phyloP scores from a whole-genome alignment of 2,329 filamentous ascomycete species.

The Cladophialophora immunda region DNA sequence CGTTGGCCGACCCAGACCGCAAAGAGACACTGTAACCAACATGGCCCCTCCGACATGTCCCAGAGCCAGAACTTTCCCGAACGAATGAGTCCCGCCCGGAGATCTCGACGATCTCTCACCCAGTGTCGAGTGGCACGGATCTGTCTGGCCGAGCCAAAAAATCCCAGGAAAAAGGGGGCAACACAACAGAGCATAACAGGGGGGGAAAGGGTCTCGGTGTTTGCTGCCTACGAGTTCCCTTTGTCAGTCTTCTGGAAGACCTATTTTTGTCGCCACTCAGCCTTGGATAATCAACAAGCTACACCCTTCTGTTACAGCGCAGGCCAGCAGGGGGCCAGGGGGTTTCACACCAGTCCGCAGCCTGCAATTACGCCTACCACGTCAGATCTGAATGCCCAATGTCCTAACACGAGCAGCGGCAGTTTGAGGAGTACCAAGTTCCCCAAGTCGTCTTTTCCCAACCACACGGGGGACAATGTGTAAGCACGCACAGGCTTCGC shows the following conservation, averaged over 20 bases:
- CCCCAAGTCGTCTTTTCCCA: constrained; percentile 1
- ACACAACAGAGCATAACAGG: neutral
- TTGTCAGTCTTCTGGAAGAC: constrained; percentile 19
- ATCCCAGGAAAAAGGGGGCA: constrained; percentile 1
- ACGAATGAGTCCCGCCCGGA: neutral
- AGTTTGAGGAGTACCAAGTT: neutral
- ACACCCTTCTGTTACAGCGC: constrained; percentile 7
- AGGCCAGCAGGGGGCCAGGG: neutral
- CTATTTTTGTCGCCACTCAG: constrained; percentile 38
- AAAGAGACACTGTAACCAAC: constrained; percentile 11
- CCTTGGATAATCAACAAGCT: constrained; percentile 7
- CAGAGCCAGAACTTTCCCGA: constrained; percentile 11
- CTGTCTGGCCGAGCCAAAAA: constrained; percentile 18
- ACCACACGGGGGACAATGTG: constrained; percentile 7
- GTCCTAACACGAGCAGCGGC: neutral
- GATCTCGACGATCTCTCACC: constrained; percentile 14
- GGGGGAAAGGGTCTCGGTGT: neutral
- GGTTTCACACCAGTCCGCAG: constrained; percentile 14
- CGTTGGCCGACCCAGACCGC: constrained; percentile 15
- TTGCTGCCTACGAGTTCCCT: neutral
- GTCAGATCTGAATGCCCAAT: constrained; percentile 24
- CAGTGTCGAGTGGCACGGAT: neutral
- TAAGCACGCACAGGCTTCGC: constrained; percentile 22
- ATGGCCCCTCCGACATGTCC: neutral
- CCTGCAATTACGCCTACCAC: constrained; percentile 26